Base-by-base conservation (phyloP, 805 yeast species). In the Danielozyma ontarioensis region DNA sequence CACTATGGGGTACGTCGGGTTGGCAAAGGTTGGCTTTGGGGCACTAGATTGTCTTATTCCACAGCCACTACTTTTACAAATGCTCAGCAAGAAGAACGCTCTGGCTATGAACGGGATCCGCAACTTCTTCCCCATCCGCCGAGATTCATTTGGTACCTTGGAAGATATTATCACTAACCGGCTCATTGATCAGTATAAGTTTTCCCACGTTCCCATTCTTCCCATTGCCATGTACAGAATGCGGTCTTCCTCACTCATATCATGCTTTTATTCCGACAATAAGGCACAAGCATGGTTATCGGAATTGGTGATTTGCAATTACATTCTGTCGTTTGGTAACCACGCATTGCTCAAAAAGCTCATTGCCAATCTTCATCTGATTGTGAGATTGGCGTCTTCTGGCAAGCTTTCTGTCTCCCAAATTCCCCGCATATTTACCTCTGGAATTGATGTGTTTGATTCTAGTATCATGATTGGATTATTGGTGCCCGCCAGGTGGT, bases 1-100 rank as follows among this genome's bases (percentile, higher is more conserved):
- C 4, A 56, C 67, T 7, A 51, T 62, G 57, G 65, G 68, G 0
- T 61, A 61, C 37, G 51, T 64, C 19, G 68, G 63, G 2, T 41
- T 66, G 10, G 57, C 69, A 1, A 46, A 64, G 1, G 51, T 60
- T 33, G 70, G 71, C 2, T 40, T 62, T 17, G 57, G 55, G 27
- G 59, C 63, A 37, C 48, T 64, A 51, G 66, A 62, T 34, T 50
- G 55, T 26, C 28, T 65, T 4, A 47, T 63, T 10, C 71, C 71
- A 1, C 51, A 54, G 3, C 55, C 55, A 3, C 29, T 63, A 6
- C 45, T 62, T 4, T 50, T 63, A 4, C 51, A 48, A 17, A 36
- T 62, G 34, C 39, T 57, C 13, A 41, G 45, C 18, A 45, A 39
- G 31, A 32, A 35, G 4, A 32, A 29, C 25, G 17, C 35, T 2